phyloP scores from a whole-genome alignment of 148 eudicot species.

The Cornus kousa region DNA sequence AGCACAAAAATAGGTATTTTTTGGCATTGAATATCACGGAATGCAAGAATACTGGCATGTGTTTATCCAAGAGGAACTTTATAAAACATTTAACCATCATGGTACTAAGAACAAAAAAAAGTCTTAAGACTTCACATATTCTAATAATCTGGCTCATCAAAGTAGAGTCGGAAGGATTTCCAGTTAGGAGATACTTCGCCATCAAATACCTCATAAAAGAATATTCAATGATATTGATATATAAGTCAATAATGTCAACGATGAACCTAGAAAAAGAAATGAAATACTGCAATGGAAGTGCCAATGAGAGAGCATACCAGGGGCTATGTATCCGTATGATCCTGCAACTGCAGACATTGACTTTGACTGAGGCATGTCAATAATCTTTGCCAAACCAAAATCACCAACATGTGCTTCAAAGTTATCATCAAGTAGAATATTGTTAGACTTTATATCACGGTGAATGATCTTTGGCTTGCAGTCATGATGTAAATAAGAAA shows the following conservation, averaged over 20 bases:
- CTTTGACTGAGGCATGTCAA: slow-evolving; percentile 95
- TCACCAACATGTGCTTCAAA: slow-evolving; percentile 99
- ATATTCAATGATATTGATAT: not conserved
- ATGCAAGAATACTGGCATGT: too few species aligned
- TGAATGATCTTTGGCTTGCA: slow-evolving; percentile 96
- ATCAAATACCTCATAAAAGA: not conserved
- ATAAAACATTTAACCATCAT: not conserved
- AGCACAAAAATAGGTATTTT: too few species aligned
- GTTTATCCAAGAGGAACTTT: not conserved
- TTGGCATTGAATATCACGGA: too few species aligned
- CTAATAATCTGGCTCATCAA: not conserved
- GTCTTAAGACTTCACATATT: not conserved
- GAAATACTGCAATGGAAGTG: not conserved
- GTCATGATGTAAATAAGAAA: slow-evolving; percentile 92
- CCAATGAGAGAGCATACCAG: slow-evolving; percentile 54
- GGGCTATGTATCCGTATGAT: slow-evolving; percentile 96
- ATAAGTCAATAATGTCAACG: not conserved
- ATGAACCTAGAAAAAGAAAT: not conserved
- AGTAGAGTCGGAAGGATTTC: not conserved
- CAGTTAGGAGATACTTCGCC: not conserved
- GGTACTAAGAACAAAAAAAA: not conserved
- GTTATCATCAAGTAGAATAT: slow-evolving; percentile 82
- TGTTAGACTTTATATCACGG: slow-evolving; percentile 91
- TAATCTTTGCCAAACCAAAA: slow-evolving; percentile 96
- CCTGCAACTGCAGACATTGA: slow-evolving; percentile 98